phyloP scores from a whole-genome alignment of 83 land plant genomes.

The Diphasiastrum complanatum region DNA sequence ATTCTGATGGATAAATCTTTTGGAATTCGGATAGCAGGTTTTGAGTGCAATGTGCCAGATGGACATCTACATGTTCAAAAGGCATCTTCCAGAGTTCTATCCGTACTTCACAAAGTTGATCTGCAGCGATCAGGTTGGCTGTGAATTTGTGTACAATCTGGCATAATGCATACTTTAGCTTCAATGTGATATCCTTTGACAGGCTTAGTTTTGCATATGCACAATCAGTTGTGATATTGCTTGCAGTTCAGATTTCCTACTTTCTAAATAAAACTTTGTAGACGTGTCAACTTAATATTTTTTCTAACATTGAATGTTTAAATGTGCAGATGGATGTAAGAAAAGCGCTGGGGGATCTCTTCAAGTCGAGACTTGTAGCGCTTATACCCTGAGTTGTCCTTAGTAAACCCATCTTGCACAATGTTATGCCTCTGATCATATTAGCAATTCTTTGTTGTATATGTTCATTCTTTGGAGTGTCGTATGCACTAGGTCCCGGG shows the following conservation, averaged over 20 bases:
- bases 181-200: too few relatives aligned
- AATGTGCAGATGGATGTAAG: constrained; percentile 69
- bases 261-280: background rate
- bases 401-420: background rate
- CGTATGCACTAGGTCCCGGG: too few relatives aligned
- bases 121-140: constrained; percentile 83
- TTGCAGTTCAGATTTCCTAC: background rate
- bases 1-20: background rate
- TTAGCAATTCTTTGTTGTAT: background rate
- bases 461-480: background rate
- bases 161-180: background rate
- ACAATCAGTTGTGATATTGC: too few relatives aligned
- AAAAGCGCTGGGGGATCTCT: constrained; percentile 76
- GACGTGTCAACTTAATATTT: background rate
- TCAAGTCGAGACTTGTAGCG: constrained; percentile 46
- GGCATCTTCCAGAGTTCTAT: constrained; percentile 80
- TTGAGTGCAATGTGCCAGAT: constrained; percentile 72
- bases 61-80: constrained; percentile 61
- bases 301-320: background rate
- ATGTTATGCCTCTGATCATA: background rate
- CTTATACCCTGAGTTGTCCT: constrained; percentile 24
- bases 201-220: too few relatives aligned
- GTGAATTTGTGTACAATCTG: background rate
- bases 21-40: constrained; percentile 44
- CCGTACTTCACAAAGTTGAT: constrained; percentile 81